Evolutionary conservation across 441 rosid genomes (phyloP).

Genomic region (Populus hybrid): DNA sequence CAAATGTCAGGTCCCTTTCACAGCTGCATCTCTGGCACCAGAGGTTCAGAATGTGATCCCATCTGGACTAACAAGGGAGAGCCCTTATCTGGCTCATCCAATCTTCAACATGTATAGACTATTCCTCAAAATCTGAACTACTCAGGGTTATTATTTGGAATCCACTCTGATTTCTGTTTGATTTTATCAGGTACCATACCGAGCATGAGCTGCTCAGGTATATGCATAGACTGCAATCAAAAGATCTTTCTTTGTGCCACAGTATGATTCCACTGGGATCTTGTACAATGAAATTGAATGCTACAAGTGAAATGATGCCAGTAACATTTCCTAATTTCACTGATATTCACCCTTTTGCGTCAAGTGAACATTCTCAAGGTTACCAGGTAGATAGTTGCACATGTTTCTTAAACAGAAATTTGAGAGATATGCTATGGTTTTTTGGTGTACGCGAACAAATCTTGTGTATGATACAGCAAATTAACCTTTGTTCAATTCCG

Average conservation of each 20-base stretch:
- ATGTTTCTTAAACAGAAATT: not conserved
- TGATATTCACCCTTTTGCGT: slow-evolving; percentile 89
- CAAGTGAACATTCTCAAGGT: slow-evolving; percentile 79
- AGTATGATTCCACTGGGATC: slow-evolving; percentile 99
- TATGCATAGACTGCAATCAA: slow-evolving; percentile 66
- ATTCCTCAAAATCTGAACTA: slow-evolving; percentile 15
- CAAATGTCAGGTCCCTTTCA: slow-evolving; percentile 63
- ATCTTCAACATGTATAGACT: slow-evolving; percentile 74
- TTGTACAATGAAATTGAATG: slow-evolving; percentile 95
- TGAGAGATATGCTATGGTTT: not conserved
- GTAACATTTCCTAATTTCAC: slow-evolving; percentile 88
- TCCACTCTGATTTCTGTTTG: slow-evolving; percentile 25
- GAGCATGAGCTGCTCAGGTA: slow-evolving; percentile 94
- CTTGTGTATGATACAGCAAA: slow-evolving; percentile 13
- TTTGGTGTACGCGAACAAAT: not conserved
- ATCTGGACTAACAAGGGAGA: slow-evolving; percentile 61
- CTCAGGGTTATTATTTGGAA: slow-evolving; percentile 14
- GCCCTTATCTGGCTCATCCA: slow-evolving; percentile 67
- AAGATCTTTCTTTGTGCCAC: slow-evolving; percentile 96
- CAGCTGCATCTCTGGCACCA: slow-evolving; percentile 83
- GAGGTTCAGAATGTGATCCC: slow-evolving; percentile 76
- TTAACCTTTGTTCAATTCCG: slow-evolving; percentile 19
- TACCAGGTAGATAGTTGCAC: slow-evolving; percentile 60
- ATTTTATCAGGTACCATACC: slow-evolving; percentile 64
- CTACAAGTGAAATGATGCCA: slow-evolving; percentile 95